Percentiles rank a stretch among this genome's conserved stretches.
Conservation (phyloP, 352 stramenopile genomes). For the Phytophthora pini region DNA sequence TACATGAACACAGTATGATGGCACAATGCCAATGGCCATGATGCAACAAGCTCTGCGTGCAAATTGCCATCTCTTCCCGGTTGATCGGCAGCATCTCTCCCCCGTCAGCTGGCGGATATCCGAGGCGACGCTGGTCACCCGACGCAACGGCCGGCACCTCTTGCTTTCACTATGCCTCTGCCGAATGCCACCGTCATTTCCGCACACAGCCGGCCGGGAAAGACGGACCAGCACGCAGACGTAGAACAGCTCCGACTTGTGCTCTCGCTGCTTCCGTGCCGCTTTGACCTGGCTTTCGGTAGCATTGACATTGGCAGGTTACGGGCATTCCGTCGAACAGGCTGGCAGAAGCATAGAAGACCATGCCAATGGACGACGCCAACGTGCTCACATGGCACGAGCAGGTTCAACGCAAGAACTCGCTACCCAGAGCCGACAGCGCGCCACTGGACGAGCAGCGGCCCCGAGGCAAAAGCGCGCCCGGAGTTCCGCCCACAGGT, state of each 20-base stretch:
- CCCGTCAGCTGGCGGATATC: conserved; percentile 4
- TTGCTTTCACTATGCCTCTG: conserved; percentile 9
- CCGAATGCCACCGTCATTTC: background rate
- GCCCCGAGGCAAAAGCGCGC: conserved; percentile 26
- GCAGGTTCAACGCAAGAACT: conserved; percentile 39
- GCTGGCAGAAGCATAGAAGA: conserved; percentile 16
- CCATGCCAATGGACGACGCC: conserved; percentile 19
- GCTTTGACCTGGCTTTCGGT: conserved; percentile 1
- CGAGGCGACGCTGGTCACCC: background rate
- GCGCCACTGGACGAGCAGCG: conserved; percentile 10
- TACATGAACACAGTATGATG: too few species aligned
- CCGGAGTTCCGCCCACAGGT: background rate
- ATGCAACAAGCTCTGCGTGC: too few species aligned
- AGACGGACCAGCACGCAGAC: conserved; percentile 2
- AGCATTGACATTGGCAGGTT: conserved; percentile 8
- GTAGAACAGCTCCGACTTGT: background rate
- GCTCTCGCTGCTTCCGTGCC: background rate
- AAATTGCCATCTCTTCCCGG: too few species aligned
- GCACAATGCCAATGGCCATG: too few species aligned
- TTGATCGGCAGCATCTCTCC: conserved; percentile 12
- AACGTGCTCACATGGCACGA: conserved; percentile 35
- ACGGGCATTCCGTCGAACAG: conserved; percentile 21
- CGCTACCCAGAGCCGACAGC: conserved; percentile 15
- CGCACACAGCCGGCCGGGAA: conserved; percentile 2
- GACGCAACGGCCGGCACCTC: background rate